phyloP scores from a whole-genome alignment of 1,139 yeast genomes.

The Hansenula sp. region DNA sequence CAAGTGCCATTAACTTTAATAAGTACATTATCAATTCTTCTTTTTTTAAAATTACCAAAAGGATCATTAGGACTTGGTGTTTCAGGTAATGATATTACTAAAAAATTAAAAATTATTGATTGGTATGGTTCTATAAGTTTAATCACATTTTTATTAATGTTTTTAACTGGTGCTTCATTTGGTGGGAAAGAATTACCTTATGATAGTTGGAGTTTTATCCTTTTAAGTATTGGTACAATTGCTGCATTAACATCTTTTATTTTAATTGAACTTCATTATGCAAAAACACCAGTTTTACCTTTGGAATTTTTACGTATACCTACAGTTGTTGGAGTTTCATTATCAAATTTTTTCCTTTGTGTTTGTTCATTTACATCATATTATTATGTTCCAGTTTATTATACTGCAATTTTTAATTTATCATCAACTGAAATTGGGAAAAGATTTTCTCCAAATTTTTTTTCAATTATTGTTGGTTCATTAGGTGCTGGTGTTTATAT shows the following conservation, averaged over 20 bases:
- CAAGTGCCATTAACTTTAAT: slow-evolving; percentile 62
- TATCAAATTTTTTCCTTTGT: slow-evolving; percentile 58
- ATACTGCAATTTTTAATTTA: slow-evolving; percentile 51
- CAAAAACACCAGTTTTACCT: slow-evolving; percentile 69
- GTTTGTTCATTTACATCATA: slow-evolving; percentile 47
- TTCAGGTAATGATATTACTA: slow-evolving; percentile 25
- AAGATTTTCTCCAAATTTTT: slow-evolving; percentile 59
- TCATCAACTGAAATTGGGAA: slow-evolving; percentile 58
- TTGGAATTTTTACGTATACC: slow-evolving; percentile 48
- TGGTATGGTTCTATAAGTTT: slow-evolving; percentile 64
- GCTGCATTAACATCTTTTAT: slow-evolving; percentile 33
- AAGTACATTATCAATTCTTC: slow-evolving; percentile 39
- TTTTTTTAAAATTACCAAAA: slow-evolving; percentile 31
- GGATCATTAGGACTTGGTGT: slow-evolving; percentile 33
- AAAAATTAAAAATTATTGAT: slow-evolving; percentile 58
- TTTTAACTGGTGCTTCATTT: slow-evolving; percentile 62
- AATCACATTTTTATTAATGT: slow-evolving; percentile 46
- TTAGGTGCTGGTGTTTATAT: slow-evolving; percentile 66
- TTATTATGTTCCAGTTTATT: slow-evolving; percentile 63
- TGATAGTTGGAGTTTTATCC: slow-evolving; percentile 20
- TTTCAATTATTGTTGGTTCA: slow-evolving; percentile 68
- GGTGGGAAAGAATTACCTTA: slow-evolving; percentile 56
- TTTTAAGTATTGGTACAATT: slow-evolving; percentile 22
- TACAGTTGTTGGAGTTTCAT: slow-evolving; percentile 59
- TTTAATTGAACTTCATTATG: slow-evolving; percentile 47